phyloP scores from a whole-genome alignment of 257 asterid species.

The Avicennia marina region DNA sequence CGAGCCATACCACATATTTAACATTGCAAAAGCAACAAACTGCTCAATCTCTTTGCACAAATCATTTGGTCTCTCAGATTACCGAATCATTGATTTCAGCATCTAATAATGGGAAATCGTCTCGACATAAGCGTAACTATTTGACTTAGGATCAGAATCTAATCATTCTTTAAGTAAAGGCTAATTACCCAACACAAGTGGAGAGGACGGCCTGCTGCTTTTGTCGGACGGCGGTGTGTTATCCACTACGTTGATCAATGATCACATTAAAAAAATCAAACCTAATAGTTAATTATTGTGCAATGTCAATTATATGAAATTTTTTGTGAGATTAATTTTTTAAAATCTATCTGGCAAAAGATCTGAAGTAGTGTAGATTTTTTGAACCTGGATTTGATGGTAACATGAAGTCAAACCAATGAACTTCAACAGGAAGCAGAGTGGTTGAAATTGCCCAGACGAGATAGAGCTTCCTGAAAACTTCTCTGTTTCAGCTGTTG shows the following conservation, averaged over 20 bases:
- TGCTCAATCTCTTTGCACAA: conserved; percentile 40
- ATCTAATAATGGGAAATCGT: conserved; percentile 27
- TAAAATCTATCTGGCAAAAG: not conserved
- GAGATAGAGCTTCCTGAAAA: too few relatives aligned
- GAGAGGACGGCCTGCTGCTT: conserved; percentile 55
- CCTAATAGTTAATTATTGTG: not conserved
- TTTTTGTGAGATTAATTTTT: too few relatives aligned
- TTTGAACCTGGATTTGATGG: not conserved
- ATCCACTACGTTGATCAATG: conserved; percentile 34
- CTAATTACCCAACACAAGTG: conserved; percentile 33
- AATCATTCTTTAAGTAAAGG: conserved; percentile 33
- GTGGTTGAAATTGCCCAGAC: too few relatives aligned
- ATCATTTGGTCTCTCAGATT: conserved; percentile 71
- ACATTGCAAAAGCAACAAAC: conserved; percentile 31
- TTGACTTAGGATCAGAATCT: conserved; percentile 48
- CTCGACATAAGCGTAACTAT: conserved; percentile 23
- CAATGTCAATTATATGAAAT: too few relatives aligned
- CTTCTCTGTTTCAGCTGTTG: too few relatives aligned
- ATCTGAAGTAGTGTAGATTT: not conserved
- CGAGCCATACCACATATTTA: conserved; percentile 29
- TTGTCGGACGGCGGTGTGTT: conserved; percentile 44
- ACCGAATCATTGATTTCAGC: conserved; percentile 59
- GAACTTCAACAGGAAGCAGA: too few relatives aligned
- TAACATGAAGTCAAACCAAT: too few relatives aligned
- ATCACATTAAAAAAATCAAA: conserved; percentile 19